phyloP scores from a whole-genome alignment of 306 rosid species.

The Quercus cerris region DNA sequence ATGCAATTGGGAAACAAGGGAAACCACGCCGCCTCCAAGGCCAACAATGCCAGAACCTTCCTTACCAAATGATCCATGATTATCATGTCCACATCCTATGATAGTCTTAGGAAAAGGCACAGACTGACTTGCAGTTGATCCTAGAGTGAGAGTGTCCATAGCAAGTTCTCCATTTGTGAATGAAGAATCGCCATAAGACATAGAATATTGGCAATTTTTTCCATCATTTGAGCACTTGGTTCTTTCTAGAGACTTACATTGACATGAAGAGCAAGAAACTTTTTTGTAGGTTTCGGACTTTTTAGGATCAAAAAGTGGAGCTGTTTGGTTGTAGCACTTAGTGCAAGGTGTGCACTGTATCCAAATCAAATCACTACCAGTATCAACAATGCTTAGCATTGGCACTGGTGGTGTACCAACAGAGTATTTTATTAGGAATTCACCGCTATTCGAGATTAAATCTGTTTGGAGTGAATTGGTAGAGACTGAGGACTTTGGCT shows the following conservation, averaged over 20 bases:
- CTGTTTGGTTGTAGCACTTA: constrained; percentile 29
- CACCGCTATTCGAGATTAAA: neutral
- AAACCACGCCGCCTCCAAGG: constrained; percentile 35
- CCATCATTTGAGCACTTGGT: neutral
- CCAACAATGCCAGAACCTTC: constrained; percentile 50
- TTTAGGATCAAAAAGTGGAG: constrained; percentile 39
- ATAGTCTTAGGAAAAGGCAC: constrained; percentile 21
- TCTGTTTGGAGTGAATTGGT: neutral
- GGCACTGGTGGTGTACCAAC: constrained; percentile 55
- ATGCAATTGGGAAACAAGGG: constrained; percentile 36
- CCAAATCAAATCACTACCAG: constrained; percentile 62
- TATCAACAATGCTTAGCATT: constrained; percentile 42
- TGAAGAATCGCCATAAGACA: constrained; percentile 28
- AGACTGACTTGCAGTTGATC: neutral
- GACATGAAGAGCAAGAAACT: constrained; percentile 2
- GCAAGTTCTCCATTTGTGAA: constrained; percentile 33
- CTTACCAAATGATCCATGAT: neutral
- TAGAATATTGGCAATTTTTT: constrained; percentile 20
- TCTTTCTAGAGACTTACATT: neutral
- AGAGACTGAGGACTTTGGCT: neutral
- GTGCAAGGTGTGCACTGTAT: constrained; percentile 52
- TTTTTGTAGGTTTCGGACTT: constrained; percentile 30
- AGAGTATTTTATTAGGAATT: constrained; percentile 36
- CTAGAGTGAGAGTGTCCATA: constrained; percentile 40
- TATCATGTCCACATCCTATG: constrained; percentile 47